These are phyloP conservation scores for Taphrina sp. DNA, from an alignment of 1,139 yeast species.

Conservation along the genomic window DNA sequence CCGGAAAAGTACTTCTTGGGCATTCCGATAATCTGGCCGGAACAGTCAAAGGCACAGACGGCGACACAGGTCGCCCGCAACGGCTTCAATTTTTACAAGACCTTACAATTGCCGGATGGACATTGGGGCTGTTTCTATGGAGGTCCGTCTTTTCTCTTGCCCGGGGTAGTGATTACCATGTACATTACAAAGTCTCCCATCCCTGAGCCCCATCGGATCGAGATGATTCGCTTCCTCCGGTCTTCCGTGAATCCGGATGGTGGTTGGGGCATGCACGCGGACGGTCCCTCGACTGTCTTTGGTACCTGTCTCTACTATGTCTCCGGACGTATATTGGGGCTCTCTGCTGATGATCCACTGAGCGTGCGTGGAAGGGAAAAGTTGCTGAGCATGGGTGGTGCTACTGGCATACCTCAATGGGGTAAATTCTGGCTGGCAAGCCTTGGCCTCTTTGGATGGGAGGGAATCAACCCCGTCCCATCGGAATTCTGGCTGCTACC, in stretches of 20 bases:
- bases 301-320: constrained; percentile 91
- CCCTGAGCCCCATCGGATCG: constrained; percentile 63
- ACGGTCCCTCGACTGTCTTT: constrained; percentile 89
- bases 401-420: constrained; percentile 92
- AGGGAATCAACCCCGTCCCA: constrained; percentile 97
- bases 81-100: constrained; percentile 68
- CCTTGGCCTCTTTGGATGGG: constrained; percentile 83
- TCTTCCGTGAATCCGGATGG: constrained; percentile 96
- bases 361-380: constrained; percentile 75
- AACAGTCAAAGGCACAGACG: constrained; percentile 41
- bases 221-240: constrained; percentile 56
- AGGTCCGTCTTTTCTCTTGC: constrained; percentile 96
- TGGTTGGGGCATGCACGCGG: constrained; percentile 97
- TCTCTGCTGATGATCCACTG: constrained; percentile 71
- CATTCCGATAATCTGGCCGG: constrained; percentile 1
- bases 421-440: constrained; percentile 89
- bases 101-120: constrained; percentile 70
- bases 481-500: constrained; percentile 93
- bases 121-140: constrained; percentile 88
- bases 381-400: constrained; percentile 65
- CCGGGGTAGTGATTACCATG: constrained; percentile 76
- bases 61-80: constrained; percentile 67
- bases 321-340: constrained; percentile 69
- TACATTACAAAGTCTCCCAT: constrained; percentile 69
- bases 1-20: constrained; percentile 25